Evolutionary conservation across 2,329 filamentous ascomycete genomes (phyloP).

Genomic region (Colletotrichum lini): DNA sequence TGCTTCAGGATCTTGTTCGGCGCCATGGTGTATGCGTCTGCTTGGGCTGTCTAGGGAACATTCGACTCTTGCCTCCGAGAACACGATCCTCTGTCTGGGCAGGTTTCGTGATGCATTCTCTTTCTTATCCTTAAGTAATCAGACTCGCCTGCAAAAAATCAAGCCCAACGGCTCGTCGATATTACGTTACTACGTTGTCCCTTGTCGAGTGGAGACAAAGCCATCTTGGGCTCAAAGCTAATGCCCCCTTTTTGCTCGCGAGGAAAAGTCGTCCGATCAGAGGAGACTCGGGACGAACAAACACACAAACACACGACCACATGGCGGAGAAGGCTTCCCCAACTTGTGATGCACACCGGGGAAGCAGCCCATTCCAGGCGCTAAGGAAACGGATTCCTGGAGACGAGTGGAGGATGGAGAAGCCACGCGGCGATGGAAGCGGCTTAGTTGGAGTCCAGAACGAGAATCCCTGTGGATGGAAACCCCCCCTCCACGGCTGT

Average conservation of each 20-base stretch:
- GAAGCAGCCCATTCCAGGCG: constrained; percentile 1
- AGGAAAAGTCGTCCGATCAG: constrained; percentile 21
- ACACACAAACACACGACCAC: constrained; percentile 27
- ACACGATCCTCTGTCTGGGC: background rate
- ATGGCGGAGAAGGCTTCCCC: constrained; percentile 25
- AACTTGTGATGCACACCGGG: constrained; percentile 22
- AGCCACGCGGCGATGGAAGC: background rate
- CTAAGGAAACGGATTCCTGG: background rate
- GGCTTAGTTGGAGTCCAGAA: constrained; percentile 23
- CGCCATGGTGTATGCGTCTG: constrained; percentile 4
- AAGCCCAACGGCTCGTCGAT: background rate
- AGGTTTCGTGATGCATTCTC: constrained; percentile 10
- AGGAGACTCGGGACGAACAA: constrained; percentile 5
- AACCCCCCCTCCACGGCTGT: background rate
- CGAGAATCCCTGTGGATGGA: constrained; percentile 7
- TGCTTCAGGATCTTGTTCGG: constrained; percentile 34
- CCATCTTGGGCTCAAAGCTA: constrained; percentile 1
- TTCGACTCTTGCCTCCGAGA: background rate
- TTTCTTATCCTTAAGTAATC: constrained; percentile 15
- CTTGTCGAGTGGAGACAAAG: constrained; percentile 23
- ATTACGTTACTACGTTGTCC: constrained; percentile 25
- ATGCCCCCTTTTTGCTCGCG: constrained; percentile 12
- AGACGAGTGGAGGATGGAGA: constrained; percentile 10
- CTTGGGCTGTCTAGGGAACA: background rate
- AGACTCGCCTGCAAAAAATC: constrained; percentile 8